Evolutionary conservation across 2,329 filamentous ascomycete species (phyloP).

Genomic region (Sclerotiophoma versabilis): DNA sequence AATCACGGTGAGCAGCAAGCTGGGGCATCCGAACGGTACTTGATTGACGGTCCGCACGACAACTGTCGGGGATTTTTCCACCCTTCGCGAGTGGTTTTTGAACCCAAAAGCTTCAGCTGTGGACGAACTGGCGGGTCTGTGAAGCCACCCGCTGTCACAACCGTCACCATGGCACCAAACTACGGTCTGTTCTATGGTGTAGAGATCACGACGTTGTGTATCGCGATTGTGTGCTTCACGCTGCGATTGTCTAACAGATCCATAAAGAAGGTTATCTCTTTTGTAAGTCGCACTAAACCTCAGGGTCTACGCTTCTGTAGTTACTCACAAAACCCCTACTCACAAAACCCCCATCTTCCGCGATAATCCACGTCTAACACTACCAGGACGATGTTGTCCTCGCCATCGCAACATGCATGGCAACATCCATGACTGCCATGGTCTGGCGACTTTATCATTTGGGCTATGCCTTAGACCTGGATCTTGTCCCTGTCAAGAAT

Average conservation of each 20-base stretch:
- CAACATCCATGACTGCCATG: slow-evolving; percentile 14
- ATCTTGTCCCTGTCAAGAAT: slow-evolving; percentile 2
- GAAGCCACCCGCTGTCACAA: slow-evolving; percentile 1
- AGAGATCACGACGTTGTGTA: slow-evolving; percentile 14
- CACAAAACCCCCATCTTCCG: too few relatives aligned
- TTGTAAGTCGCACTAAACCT: slow-evolving; percentile 8
- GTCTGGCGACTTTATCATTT: slow-evolving; percentile 10
- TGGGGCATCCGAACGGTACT: neutral
- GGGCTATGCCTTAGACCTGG: slow-evolving; percentile 11
- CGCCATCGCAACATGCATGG: slow-evolving; percentile 4
- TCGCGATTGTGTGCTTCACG: slow-evolving; percentile 16
- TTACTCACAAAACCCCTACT: neutral
- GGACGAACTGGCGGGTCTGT: slow-evolving; percentile 7
- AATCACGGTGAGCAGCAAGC: neutral
- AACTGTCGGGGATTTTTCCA: neutral
- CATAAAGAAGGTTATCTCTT: slow-evolving; percentile 12
- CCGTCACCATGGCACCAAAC: slow-evolving; percentile 16
- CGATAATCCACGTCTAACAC: neutral
- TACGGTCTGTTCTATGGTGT: slow-evolving; percentile 15
- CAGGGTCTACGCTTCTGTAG: neutral
- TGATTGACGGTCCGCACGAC: slow-evolving; percentile 4
- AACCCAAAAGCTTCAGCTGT: neutral
- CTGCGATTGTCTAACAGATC: slow-evolving; percentile 12
- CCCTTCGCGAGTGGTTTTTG: neutral
- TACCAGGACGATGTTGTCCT: slow-evolving; percentile 13